Conservation (phyloP, 2,329 filamentous ascomycete genomes). For the Penicillium polonicum region DNA sequence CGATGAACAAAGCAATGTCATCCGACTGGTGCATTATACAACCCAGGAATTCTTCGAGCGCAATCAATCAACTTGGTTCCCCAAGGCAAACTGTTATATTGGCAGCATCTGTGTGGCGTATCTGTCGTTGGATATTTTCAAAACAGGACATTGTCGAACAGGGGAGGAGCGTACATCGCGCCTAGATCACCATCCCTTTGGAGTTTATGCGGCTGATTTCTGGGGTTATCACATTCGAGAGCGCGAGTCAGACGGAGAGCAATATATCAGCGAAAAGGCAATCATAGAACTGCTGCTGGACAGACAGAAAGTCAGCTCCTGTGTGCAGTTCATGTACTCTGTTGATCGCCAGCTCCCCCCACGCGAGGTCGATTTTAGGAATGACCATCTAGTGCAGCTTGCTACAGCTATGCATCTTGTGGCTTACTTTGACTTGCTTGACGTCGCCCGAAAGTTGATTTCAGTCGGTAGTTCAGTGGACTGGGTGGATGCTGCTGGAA, state of each 20-base stretch:
- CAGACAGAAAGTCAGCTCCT: not conserved
- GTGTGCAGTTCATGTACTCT: not conserved
- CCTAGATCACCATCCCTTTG: not conserved
- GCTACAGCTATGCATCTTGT: not conserved
- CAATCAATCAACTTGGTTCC: not conserved
- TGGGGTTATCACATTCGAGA: not conserved
- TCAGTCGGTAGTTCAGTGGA: not conserved
- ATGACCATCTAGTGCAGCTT: too few relatives aligned
- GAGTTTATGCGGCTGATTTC: not conserved
- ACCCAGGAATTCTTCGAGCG: not conserved
- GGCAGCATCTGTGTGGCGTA: not conserved
- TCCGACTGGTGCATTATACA: not conserved
- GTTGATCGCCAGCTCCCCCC: too few relatives aligned
- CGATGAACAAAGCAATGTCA: not conserved
- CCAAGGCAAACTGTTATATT: not conserved
- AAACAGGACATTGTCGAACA: not conserved
- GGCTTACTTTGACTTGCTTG: not conserved
- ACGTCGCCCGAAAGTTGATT: not conserved
- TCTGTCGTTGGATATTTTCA: not conserved
- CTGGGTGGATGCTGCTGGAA: not conserved
- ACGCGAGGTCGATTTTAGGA: too few relatives aligned
- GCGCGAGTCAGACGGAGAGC: not conserved
- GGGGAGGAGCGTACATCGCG: not conserved
- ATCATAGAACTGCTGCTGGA: not conserved
- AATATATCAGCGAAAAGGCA: too few relatives aligned